Evolutionary conservation across 176 grass and related monocot genomes (phyloP).

Genomic region (Ampelocalamus luodianensis): DNA sequence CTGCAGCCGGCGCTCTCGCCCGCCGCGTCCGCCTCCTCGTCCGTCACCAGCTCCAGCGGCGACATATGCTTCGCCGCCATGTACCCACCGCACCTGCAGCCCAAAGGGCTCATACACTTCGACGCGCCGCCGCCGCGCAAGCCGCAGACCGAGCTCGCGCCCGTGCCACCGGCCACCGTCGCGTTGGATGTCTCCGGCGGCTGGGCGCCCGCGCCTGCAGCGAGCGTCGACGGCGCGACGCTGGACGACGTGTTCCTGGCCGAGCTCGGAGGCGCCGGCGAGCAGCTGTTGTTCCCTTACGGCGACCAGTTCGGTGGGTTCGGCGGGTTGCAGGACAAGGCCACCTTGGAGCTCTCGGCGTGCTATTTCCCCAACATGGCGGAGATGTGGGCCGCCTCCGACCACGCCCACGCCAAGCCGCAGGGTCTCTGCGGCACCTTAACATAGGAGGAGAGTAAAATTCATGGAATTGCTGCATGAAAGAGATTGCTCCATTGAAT

Average conservation of each 20-base stretch:
- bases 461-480: background rate
- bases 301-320: constrained; percentile 44
- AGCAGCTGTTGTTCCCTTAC: constrained; percentile 48
- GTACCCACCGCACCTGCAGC: background rate
- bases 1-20: constrained; percentile 39
- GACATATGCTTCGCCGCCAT: constrained; percentile 35
- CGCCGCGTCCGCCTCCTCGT: constrained; percentile 27
- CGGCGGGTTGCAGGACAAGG: constrained; percentile 26
- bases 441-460: constrained; percentile 1
- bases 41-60: constrained; percentile 43
- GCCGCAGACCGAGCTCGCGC: constrained; percentile 32
- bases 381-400: constrained; percentile 49
- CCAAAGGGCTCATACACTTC: background rate
- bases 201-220: background rate
- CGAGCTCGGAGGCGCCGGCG: constrained; percentile 30
- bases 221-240: background rate
- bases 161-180: background rate
- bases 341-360: constrained; percentile 50
- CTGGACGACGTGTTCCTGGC: constrained; percentile 44
- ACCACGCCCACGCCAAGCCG: constrained; percentile 31
- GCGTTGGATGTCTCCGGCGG: background rate
- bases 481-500: background rate
- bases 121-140: constrained; percentile 17
- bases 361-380: constrained; percentile 62
- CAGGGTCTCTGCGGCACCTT: constrained; percentile 46